Percentiles rank a stretch among this genome's conserved stretches.
Conservation (phyloP, 345 rosid genomes). For the Eutrema heterophyllum region DNA sequence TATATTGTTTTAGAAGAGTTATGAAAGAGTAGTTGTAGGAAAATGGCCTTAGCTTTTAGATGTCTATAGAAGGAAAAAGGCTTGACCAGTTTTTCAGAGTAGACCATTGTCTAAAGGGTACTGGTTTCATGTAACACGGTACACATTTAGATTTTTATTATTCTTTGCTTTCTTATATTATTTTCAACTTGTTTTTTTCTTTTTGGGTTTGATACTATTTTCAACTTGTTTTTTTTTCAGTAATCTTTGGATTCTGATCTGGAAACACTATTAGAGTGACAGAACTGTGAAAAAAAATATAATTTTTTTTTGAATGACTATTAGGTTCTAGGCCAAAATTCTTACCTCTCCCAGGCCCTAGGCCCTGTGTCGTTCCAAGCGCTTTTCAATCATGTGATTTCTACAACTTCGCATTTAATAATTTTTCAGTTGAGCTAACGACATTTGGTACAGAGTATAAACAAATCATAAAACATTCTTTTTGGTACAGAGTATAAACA, state of each 20-base stretch:
- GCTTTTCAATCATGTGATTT: no score
- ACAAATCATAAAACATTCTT: no score
- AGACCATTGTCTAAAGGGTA: slow-evolving; percentile 24
- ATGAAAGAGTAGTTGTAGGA: slow-evolving; percentile 7
- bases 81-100: slow-evolving; percentile 28
- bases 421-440: no score
- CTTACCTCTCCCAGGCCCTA: no score
- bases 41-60: slow-evolving; percentile 22
- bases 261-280: neutral
- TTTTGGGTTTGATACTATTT: no score
- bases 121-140: slow-evolving; percentile 11
- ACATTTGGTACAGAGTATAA: no score
- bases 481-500: no score
- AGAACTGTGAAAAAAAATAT: neutral
- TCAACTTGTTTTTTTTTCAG: neutral
- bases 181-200: slow-evolving; percentile 1
- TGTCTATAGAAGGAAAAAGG: slow-evolving; percentile 27
- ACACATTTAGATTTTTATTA: neutral
- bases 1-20: neutral
- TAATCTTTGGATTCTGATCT: slow-evolving; percentile 3
- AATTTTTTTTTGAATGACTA: no score
- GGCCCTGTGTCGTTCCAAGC: no score
- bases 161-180: neutral
- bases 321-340: no score
- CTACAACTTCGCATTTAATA: no score